phyloP scores from a whole-genome alignment of 176 grass and related monocot genomes.

The Thalia dealbata region DNA sequence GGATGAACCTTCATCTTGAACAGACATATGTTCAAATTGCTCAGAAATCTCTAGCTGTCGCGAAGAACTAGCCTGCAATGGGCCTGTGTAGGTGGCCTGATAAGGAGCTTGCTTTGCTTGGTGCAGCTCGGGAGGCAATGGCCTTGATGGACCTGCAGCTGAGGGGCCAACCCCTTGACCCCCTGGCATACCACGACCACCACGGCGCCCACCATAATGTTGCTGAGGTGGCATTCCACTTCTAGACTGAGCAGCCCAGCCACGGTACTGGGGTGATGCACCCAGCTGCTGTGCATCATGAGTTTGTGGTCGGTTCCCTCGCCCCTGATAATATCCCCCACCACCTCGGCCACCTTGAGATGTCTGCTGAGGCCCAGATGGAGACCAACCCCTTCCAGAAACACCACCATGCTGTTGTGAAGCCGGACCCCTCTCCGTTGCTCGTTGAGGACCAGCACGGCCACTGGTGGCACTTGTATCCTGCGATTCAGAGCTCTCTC shows the following conservation, averaged over 20 bases:
- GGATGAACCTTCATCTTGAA: background rate
- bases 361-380: slow-evolving; percentile 8
- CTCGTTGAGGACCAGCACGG: background rate
- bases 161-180: background rate
- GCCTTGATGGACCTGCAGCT: background rate
- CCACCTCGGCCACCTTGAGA: slow-evolving; percentile 25
- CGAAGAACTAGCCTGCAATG: background rate
- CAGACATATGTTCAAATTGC: background rate
- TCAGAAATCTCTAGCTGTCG: background rate
- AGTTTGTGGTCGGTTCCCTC: slow-evolving; percentile 10
- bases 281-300: slow-evolving; percentile 16
- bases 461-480: slow-evolving; percentile 23
- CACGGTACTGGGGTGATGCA: background rate
- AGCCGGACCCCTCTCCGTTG: background rate
- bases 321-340: background rate
- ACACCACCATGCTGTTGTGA: slow-evolving; percentile 13
- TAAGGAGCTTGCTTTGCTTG: slow-evolving; percentile 9
- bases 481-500: slow-evolving; percentile 23
- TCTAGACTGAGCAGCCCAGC: background rate
- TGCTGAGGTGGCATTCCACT: background rate
- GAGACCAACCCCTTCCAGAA: background rate
- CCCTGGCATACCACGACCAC: background rate
- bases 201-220: background rate
- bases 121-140: slow-evolving; percentile 8
- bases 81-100: background rate